Conservation (phyloP, 2,329 filamentous ascomycete species). For the Plenodomus lindquistii region DNA sequence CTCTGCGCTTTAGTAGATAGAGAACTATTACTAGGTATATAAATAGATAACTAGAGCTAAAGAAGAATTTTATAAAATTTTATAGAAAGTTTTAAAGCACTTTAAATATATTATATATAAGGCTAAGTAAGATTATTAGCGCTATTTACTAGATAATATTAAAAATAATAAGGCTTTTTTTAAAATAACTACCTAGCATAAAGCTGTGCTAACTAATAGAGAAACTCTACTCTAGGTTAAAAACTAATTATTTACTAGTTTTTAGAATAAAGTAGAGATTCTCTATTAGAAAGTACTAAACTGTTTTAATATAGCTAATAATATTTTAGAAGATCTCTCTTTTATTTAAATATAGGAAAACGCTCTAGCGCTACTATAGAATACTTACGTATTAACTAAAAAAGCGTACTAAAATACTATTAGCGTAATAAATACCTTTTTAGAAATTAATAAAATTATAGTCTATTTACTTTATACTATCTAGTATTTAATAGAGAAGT, state of each 20-base stretch:
- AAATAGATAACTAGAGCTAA: neutral
- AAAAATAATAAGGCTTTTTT: neutral
- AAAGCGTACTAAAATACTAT: conserved; percentile 1
- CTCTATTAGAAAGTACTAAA: neutral
- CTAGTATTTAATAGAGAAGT: neutral
- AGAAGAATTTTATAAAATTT: neutral
- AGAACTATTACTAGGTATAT: neutral
- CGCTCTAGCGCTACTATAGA: neutral
- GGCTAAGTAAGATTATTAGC: conserved; percentile 4
- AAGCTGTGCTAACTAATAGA: neutral
- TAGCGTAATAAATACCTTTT: neutral
- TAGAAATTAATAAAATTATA: neutral
- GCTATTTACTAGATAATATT: neutral
- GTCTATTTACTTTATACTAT: neutral
- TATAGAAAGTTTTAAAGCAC: neutral
- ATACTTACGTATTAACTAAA: neutral
- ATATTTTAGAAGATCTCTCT: neutral
- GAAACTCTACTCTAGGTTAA: conserved; percentile 4
- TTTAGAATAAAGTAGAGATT: conserved; percentile 2
- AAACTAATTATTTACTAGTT: neutral
- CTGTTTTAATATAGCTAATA: neutral
- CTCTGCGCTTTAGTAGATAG: neutral
- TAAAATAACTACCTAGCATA: conserved; percentile 3
- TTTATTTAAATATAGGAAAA: neutral
- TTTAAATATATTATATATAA: neutral